Conservation (phyloP, 192 early-diverging fungal species). For the Phlyctochytrium planicorne region DNA sequence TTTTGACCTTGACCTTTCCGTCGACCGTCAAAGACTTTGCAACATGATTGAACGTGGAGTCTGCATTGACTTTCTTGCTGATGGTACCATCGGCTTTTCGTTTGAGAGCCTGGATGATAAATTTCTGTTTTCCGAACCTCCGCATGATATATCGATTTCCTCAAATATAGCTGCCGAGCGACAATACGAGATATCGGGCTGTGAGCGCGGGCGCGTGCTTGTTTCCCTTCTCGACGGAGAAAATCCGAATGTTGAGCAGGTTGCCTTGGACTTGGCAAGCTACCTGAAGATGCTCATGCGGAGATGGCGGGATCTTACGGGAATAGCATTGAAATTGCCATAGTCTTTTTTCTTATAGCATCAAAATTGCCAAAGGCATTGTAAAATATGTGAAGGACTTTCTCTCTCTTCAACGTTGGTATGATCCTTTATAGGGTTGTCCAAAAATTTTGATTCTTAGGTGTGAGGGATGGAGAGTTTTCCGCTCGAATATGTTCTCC, state of each 20-base stretch:
- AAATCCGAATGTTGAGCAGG: background rate
- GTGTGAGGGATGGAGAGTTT: conserved; percentile 47
- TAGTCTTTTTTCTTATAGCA: too few species aligned
- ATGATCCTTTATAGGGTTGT: too few species aligned
- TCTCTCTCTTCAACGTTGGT: too few species aligned
- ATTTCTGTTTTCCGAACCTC: background rate
- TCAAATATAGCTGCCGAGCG: background rate
- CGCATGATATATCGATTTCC: background rate
- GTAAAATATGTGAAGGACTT: too few species aligned
- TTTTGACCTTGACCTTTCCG: too few species aligned
- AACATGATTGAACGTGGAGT: background rate
- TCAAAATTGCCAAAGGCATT: too few species aligned
- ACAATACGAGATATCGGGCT: background rate
- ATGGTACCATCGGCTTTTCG: background rate
- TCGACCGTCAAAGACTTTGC: too few species aligned
- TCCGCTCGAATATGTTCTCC: conserved; percentile 43
- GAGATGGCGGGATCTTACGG: background rate
- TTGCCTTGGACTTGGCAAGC: background rate
- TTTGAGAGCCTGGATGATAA: background rate
- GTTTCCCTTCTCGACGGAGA: too few species aligned
- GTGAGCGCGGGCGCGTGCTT: background rate
- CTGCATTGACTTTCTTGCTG: background rate
- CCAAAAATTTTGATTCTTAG: too few species aligned
- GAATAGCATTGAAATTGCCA: too few species aligned
- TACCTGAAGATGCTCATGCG: background rate